phyloP scores from a whole-genome alignment of 345 rosid genomes.

The Eucalyptus pauciflora region DNA sequence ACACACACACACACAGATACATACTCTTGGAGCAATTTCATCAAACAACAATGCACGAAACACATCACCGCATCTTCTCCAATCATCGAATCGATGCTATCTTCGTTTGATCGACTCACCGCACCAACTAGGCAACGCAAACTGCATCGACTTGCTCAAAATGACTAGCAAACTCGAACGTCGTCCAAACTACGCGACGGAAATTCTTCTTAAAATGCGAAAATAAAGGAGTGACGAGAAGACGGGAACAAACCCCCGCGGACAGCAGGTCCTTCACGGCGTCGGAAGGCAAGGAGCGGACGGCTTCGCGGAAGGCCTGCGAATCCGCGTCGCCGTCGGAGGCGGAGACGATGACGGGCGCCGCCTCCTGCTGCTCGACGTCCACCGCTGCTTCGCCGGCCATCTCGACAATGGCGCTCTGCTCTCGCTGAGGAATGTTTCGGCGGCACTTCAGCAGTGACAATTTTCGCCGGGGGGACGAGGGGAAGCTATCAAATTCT shows the following conservation, averaged over 20 bases:
- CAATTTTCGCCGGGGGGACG: background rate
- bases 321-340: constrained; percentile 1
- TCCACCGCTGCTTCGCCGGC: background rate
- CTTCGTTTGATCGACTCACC: background rate
- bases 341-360: background rate
- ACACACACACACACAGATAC: background rate
- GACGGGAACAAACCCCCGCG: constrained; percentile 26
- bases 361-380: background rate
- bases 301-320: constrained; percentile 24
- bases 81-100: background rate
- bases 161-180: background rate
- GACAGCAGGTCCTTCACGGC: constrained; percentile 55
- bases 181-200: background rate
- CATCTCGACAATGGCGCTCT: background rate
- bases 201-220: background rate
- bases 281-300: constrained; percentile 38
- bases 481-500: background rate
- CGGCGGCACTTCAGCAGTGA: background rate
- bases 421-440: background rate
- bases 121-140: background rate
- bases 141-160: background rate
- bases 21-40: background rate
- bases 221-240: background rate
- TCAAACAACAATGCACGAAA: background rate
- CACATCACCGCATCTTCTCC: background rate